phyloP scores from a whole-genome alignment of 2,329 filamentous ascomycete genomes.

The Scytalidium sp. region DNA sequence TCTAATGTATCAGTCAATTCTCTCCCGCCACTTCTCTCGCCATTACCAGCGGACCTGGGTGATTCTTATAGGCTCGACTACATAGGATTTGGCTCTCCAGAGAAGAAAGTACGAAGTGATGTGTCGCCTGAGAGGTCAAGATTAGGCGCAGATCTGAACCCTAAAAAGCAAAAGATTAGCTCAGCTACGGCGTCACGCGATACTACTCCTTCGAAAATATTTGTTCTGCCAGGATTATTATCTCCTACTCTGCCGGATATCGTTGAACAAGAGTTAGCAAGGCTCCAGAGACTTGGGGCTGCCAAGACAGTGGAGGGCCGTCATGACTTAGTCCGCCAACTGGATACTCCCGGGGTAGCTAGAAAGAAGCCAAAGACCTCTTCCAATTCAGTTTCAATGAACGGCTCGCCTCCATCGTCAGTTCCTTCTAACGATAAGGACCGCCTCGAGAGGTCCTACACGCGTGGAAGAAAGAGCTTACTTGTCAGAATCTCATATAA shows the following conservation, averaged over 20 bases:
- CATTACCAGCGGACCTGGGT: constrained; percentile 2
- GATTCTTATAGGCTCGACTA: constrained; percentile 8
- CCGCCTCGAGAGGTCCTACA: constrained; percentile 1
- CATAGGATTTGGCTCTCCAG: constrained; percentile 6
- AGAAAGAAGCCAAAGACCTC: constrained; percentile 23
- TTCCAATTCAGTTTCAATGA: not conserved
- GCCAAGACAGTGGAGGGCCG: constrained; percentile 23
- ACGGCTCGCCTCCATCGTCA: not conserved
- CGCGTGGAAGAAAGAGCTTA: constrained; percentile 4
- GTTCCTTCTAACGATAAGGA: constrained; percentile 3
- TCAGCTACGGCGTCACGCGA: constrained; percentile 10
- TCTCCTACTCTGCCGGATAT: constrained; percentile 27
- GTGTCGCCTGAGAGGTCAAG: not conserved
- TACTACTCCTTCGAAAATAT: constrained; percentile 14
- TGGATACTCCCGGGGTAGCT: constrained; percentile 28
- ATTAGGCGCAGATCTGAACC: not conserved
- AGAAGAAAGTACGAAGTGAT: not conserved
- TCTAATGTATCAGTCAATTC: not conserved
- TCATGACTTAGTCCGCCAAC: constrained; percentile 26
- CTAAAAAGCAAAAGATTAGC: constrained; percentile 1
- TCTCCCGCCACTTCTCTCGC: constrained; percentile 3
- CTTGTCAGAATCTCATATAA: constrained; percentile 29
- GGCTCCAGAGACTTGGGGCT: constrained; percentile 13
- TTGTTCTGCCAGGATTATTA: constrained; percentile 23
- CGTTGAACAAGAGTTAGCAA: constrained; percentile 25